These are phyloP conservation scores for Malassezia obtusa DNA, from an alignment of 1,284 basidiomycete genomes.

Conservation along the genomic window DNA sequence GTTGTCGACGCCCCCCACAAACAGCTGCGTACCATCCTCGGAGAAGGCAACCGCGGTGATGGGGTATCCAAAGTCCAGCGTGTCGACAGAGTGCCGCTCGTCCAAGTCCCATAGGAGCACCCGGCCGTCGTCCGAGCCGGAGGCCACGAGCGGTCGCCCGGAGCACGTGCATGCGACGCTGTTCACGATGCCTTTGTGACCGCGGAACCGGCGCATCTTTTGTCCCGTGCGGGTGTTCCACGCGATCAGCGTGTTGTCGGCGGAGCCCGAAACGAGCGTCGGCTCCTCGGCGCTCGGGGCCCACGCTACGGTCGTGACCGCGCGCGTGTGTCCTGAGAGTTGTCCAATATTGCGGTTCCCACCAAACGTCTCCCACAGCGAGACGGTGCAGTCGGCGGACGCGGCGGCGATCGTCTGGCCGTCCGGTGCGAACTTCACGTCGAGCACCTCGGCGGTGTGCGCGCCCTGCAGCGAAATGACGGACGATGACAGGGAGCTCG, in stretches of 20 bases:
- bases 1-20: constrained; percentile 46
- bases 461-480: constrained; percentile 39
- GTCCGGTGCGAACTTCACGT: constrained; percentile 38
- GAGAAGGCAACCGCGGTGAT: constrained; percentile 44
- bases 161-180: constrained; percentile 31
- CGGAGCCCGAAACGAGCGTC: constrained; percentile 40
- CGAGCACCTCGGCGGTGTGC: constrained; percentile 37
- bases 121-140: constrained; percentile 41
- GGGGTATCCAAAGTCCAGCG: constrained; percentile 42
- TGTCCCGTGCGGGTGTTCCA: constrained; percentile 35
- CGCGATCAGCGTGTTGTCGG: constrained; percentile 40
- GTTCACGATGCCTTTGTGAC: constrained; percentile 43
- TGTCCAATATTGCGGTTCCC: constrained; percentile 39
- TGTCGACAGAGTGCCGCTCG: constrained; percentile 29
- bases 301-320: constrained; percentile 39
- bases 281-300: constrained; percentile 17
- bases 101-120: constrained; percentile 44
- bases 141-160: constrained; percentile 28
- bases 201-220: constrained; percentile 36
- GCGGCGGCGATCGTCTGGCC: constrained; percentile 37
- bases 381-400: constrained; percentile 36
- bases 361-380: constrained; percentile 43
- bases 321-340: constrained; percentile 38
- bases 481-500: constrained; percentile 28
- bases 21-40: constrained; percentile 42